Evolutionary conservation across 305 asterid species (phyloP), one percentile per base, ranked within the genome.

Genomic region (Fraxinus dipetala): DNA sequence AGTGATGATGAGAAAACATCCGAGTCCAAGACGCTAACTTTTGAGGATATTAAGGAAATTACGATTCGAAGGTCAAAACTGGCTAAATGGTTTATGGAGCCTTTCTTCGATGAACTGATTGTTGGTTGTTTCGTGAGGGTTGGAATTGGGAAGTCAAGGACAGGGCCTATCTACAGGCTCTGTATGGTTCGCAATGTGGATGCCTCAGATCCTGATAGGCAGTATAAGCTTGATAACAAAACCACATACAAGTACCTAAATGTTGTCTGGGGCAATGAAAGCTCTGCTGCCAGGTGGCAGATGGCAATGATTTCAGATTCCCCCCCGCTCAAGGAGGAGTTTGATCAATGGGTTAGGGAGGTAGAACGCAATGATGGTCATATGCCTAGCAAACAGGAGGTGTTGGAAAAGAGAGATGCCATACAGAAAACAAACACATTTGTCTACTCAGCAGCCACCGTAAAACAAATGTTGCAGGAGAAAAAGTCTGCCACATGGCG

Each of bases 231-330:
- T 26, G 97, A 96, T 85, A 96, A 96, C 90, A 96, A 93, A 87
- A 92, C 93, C 80, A 96, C 98, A 1, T 51, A 87, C 89, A 96
- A 96, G 88, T 94, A 90, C 84, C 87, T 96, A 83, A 96, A 93
- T 86, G 90, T 92, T 80, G 92, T 93, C 79, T 93, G 99, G 99
- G 99, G 98, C 78, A 94, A 90, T 38, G 98, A 96, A 85, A 92
- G 85, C 87, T 92, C 98, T 63, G 96, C 98, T 18, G 98, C 98
- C 51, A 92, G 99, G 90, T 96, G 99, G 98, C 98, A 96, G 88
- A 96, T 96, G 97, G 96, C 98, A 26, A 96, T 93, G 99, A 73
- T 93, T 82, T 96, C 99, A 0, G 98, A 96, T 86, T 92, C 98
- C 45, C 85, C 93, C 43, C 98, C 98, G 16, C 28, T 84, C 34